These are phyloP conservation scores for Prunus padus DNA, from an alignment of 306 rosid genomes.

Conservation along the genomic window DNA sequence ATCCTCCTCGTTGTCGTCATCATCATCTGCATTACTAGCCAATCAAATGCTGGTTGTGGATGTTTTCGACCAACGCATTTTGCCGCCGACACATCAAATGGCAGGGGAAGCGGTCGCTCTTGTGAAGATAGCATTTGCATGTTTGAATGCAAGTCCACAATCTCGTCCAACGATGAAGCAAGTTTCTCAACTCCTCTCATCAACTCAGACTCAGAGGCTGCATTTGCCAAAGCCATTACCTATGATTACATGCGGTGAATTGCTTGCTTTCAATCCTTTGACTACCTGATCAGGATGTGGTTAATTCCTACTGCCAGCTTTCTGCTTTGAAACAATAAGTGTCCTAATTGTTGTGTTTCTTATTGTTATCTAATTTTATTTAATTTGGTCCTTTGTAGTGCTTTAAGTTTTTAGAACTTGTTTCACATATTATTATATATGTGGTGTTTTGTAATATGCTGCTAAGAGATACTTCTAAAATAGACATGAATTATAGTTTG, in stretches of 20 bases:
- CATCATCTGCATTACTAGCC: not conserved
- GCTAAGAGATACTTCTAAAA: too few relatives aligned
- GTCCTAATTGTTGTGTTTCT: too few relatives aligned
- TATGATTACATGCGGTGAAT: not conserved
- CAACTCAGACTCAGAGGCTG: not conserved
- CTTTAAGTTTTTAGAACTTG: too few relatives aligned
- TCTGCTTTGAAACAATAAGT: too few relatives aligned
- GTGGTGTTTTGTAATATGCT: too few relatives aligned
- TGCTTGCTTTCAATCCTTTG: not conserved
- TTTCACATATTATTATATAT: too few relatives aligned
- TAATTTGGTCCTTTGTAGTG: too few relatives aligned
- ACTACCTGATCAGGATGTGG: not conserved
- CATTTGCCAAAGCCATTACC: not conserved
- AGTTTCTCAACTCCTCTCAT: constrained; percentile 5
- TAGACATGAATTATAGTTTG: too few relatives aligned
- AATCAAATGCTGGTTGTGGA: not conserved
- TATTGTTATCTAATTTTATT: too few relatives aligned
- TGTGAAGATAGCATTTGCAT: not conserved
- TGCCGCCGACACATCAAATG: not conserved
- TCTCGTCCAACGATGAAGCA: constrained; percentile 12
- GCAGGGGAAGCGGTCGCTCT: not conserved
- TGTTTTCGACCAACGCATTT: constrained; percentile 2
- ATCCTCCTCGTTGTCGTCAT: not conserved
- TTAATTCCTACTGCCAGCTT: too few relatives aligned
- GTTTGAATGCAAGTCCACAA: not conserved